Percentiles rank a stretch among this genome's conserved stretches.
phyloP scores from a whole-genome alignment of 345 rosid genomes.

The Citrus mangshanensis region DNA sequence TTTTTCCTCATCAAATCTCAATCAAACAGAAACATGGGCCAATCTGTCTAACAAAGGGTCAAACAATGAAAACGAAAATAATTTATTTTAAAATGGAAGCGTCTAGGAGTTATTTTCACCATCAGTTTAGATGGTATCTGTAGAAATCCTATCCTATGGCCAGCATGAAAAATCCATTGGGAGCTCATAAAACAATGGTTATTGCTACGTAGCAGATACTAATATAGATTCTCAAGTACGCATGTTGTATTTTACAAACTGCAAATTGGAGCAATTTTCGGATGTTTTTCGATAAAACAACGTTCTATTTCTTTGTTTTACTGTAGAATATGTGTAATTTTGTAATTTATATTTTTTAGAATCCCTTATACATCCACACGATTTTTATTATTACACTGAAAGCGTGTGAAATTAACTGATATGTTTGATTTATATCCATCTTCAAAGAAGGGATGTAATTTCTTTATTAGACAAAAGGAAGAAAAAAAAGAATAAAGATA shows the following conservation, averaged over 20 bases:
- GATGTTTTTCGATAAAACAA: too few species aligned
- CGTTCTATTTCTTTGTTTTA: too few species aligned
- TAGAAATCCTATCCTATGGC: conserved; percentile 1
- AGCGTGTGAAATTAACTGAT: too few species aligned
- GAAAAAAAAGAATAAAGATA: not conserved
- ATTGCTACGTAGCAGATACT: not conserved
- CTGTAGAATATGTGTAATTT: too few species aligned
- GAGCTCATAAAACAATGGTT: conserved; percentile 7
- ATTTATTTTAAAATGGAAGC: conserved; percentile 10
- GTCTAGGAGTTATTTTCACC: conserved; percentile 11
- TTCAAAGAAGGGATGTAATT: not conserved
- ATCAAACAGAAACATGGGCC: conserved; percentile 1
- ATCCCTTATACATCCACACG: too few species aligned
- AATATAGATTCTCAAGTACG: too few species aligned
- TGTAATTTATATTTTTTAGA: too few species aligned
- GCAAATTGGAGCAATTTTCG: too few species aligned
- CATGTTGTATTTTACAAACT: too few species aligned
- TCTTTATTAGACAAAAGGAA: not conserved
- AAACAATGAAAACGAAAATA: not conserved
- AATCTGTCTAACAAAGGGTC: not conserved
- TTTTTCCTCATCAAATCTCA: conserved; percentile 3
- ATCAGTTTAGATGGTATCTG: conserved; percentile 12
- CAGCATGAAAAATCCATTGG: conserved; percentile 7
- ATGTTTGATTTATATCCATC: not conserved
- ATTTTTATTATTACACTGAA: not conserved